Evolutionary conservation across 352 stramenopile genomes (phyloP), one percentile per base, ranked within the genome.

Genomic region (Pythium sp.): DNA sequence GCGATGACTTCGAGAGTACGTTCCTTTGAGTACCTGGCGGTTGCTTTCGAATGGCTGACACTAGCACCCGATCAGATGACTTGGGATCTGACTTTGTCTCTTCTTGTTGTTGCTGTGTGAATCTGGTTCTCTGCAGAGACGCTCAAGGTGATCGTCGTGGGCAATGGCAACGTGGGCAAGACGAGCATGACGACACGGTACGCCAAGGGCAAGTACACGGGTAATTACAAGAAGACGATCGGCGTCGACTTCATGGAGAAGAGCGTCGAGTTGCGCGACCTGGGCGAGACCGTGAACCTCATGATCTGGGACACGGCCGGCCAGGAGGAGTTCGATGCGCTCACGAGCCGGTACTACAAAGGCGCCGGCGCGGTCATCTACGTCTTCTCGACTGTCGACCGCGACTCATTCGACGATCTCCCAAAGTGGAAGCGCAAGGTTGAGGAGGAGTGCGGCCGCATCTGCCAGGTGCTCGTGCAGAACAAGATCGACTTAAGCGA

Each of bases 191-290:
- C 87, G 8, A 89, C 79, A 38, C 81, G 86, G 18, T 94, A 91
- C 60, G 84, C 87, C 54, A 92, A 92, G 67, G 84, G 84, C 55
- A 75, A 76, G 51, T 96, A 92, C 77, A 91, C 82, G 20, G 78
- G 76, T 61, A 88, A 87, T 43, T 95, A 95, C 80, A 92, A 92
- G 68, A 93, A 92, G 58, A 96, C 86, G 22, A 91, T 95, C 46
- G 87, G 85, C 26, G 87, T 90, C 34, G 87, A 94, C 70, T 95
- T 94, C 51, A 89, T 93, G 78, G 88, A 92, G 75, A 90, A 91
- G 68, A 84, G 79, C 32, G 72, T 94, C 62, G 72, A 87, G 71
- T 60, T 93, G 57, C 75, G 77, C n/a, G 79, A 89, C 66, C 38
- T 87, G 20, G 76, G 77, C 38, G 79, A 88, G 68, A 86, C 76